A percentile compares a stretch with the other conserved stretches of the same genome.
phyloP scores from a whole-genome alignment of 805 yeast genomes.

The Barnettozyma populi region DNA sequence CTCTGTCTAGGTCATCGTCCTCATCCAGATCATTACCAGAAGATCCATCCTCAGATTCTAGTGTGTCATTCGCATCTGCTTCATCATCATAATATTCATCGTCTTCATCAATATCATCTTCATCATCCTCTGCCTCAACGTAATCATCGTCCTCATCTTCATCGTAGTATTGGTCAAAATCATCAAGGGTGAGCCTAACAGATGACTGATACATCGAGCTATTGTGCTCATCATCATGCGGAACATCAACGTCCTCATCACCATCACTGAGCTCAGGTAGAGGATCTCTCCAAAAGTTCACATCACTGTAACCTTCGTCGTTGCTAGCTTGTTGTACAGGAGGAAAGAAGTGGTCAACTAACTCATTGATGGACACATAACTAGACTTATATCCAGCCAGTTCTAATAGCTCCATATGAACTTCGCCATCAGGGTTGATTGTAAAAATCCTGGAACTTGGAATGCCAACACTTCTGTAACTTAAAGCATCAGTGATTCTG shows the following conservation, averaged over 20 bases:
- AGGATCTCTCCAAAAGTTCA: slow-evolving; percentile 90
- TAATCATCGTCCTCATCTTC: slow-evolving; percentile 21
- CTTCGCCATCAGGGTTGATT: slow-evolving; percentile 94
- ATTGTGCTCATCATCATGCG: slow-evolving; percentile 9
- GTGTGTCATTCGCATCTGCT: slow-evolving; percentile 6
- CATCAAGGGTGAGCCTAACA: slow-evolving; percentile 15
- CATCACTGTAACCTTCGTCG: slow-evolving; percentile 64
- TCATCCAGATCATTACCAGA: slow-evolving; percentile 18
- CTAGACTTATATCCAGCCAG: slow-evolving; percentile 88
- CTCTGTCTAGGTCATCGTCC: slow-evolving; percentile 27
- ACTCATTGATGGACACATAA: slow-evolving; percentile 83
- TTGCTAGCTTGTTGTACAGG: slow-evolving; percentile 46
- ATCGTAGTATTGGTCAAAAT: slow-evolving; percentile 19
- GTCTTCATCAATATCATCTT: slow-evolving; percentile 27
- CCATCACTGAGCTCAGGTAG: slow-evolving; percentile 55
- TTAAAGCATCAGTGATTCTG: slow-evolving; percentile 91
- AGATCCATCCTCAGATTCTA: slow-evolving; percentile 8
- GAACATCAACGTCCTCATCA: slow-evolving; percentile 37
- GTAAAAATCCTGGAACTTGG: slow-evolving; percentile 94
- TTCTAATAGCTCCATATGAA: slow-evolving; percentile 92
- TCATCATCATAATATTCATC: slow-evolving; percentile 23
- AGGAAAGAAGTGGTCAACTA: slow-evolving; percentile 97
- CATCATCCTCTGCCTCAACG: slow-evolving; percentile 17
- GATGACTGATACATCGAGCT: slow-evolving; percentile 2
- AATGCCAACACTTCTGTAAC: slow-evolving; percentile 88